Percentiles rank a stretch among this genome's conserved stretches.
Conservation (phyloP, 805 yeast genomes). For the Metschnikowia cubensis region DNA sequence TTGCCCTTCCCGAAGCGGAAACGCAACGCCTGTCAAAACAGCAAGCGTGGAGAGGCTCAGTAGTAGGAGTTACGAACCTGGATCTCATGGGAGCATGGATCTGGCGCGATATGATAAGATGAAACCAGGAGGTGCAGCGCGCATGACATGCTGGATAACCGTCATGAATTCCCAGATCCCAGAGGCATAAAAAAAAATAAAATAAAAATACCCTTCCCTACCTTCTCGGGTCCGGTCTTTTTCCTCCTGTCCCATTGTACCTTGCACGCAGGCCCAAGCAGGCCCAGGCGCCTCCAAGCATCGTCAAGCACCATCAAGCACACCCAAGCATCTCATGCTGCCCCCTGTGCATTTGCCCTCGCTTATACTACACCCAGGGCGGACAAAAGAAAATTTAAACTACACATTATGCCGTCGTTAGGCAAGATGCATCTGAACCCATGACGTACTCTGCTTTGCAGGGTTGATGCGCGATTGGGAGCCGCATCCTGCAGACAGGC, state of each 20-base stretch:
- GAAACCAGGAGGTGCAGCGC: neutral
- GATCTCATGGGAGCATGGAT: neutral
- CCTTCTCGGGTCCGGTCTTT: no score
- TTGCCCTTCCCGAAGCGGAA: no score
- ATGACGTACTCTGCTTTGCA: neutral
- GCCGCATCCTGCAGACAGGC: neutral
- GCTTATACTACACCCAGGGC: neutral
- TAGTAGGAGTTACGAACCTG: neutral
- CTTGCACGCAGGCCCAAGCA: no score
- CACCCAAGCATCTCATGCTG: no score
- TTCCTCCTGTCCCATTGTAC: no score
- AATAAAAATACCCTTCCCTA: no score
- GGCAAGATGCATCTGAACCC: neutral
- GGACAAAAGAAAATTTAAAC: neutral
- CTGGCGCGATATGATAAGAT: conserved; percentile 1
- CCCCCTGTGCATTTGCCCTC: neutral
- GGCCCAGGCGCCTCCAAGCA: no score
- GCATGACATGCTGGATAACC: neutral
- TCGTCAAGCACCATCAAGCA: no score
- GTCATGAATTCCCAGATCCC: neutral
- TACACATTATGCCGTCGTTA: neutral
- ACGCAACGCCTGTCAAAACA: no score
- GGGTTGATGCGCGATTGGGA: neutral
- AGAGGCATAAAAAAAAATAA: neutral
- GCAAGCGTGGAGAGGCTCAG: neutral